Base-by-base conservation (phyloP, 2,329 filamentous ascomycete species). In the Thermomyces lanuginosus region DNA sequence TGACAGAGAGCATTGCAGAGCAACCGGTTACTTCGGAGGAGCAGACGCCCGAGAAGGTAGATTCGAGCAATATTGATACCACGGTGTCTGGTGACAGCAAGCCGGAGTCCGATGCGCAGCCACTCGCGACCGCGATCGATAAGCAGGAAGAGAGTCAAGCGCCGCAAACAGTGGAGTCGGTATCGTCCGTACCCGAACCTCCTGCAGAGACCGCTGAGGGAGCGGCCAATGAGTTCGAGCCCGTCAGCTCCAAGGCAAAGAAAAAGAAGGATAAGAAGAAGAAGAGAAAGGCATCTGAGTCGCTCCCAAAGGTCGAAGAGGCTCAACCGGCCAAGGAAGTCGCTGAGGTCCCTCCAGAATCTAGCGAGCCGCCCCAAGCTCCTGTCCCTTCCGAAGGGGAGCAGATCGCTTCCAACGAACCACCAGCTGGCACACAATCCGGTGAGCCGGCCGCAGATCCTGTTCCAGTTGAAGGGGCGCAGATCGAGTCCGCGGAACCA, bases 261-360 rank as follows among this genome's bases (percentile, higher is more conserved):
- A 46, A 46, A 18, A 36, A 39, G 4, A 49, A 46, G 44, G 54
- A 37, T 8, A 56, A 57, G 40, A 56, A 60, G 31, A 45, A 44
- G 28, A 49, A 49, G 30, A 50, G n/a, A 12, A 30, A 27, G 21
- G 24, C 24, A 20, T 20, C 18, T 17, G 21, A 33, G 24, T 20
- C 28, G 14, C 12, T 27, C n/a, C 22, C 30, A 5, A 20, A 20
- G 24, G 30, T 26, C 12, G 20, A 13, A 12, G 20, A 32, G 19
- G 16, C 15, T 8, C 23, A 8, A 16, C 20, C 11, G 21, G 26
- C 6, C 22, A 18, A 21, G 22, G 26, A 15, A 20, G 6, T n/a
- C 17, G 18, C 16, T 12, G 20, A 11, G 27, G 21, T 4, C 4
- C 18, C 9, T 10, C 18, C 21, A 10, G 9, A 10, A 19, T 13